Percentiles rank a stretch among this genome's conserved stretches.
Evolutionary conservation across 108 stramenopile genomes (phyloP).

Genomic region (Skeletonema menzelii): DNA sequence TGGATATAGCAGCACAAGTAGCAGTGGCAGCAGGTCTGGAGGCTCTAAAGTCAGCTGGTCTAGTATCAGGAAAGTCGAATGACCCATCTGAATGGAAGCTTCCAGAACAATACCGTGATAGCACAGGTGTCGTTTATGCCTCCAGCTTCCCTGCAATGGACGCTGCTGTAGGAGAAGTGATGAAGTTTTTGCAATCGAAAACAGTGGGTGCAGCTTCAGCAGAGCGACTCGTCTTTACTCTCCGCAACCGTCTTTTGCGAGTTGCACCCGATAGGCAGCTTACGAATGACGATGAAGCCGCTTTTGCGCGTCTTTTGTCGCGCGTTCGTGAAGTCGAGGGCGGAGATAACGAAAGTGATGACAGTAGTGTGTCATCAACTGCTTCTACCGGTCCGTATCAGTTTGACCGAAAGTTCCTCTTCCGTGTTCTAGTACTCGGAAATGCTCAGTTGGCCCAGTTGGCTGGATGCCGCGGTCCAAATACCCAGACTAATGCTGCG

Average conservation of each 20-base stretch:
- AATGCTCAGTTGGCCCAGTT: conserved; percentile 97
- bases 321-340: conserved; percentile 64
- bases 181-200: conserved; percentile 89
- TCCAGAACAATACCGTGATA: conserved; percentile 89
- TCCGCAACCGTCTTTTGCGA: conserved; percentile 75
- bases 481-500: conserved; percentile 97
- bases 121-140: conserved; percentile 94
- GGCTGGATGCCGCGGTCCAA: conserved; percentile 93
- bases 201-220: conserved; percentile 81
- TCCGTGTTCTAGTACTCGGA: conserved; percentile 92
- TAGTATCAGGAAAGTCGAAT: conserved; percentile 79
- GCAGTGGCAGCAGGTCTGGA: conserved; percentile 96
- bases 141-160: conserved; percentile 97
- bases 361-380: conserved; percentile 35
- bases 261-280: conserved; percentile 70
- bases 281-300: conserved; percentile 83
- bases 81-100: conserved; percentile 87
- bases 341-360: conserved; percentile 27
- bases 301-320: conserved; percentile 74
- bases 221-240: conserved; percentile 75
- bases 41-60: conserved; percentile 91
- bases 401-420: conserved; percentile 98
- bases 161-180: conserved; percentile 95
- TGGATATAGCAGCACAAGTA: conserved; percentile 96
- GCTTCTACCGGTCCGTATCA: conserved; percentile 66